Evolutionary conservation across 1,139 yeast genomes (phyloP).

Genomic region (Keqinozyma sinolaborantium): DNA sequence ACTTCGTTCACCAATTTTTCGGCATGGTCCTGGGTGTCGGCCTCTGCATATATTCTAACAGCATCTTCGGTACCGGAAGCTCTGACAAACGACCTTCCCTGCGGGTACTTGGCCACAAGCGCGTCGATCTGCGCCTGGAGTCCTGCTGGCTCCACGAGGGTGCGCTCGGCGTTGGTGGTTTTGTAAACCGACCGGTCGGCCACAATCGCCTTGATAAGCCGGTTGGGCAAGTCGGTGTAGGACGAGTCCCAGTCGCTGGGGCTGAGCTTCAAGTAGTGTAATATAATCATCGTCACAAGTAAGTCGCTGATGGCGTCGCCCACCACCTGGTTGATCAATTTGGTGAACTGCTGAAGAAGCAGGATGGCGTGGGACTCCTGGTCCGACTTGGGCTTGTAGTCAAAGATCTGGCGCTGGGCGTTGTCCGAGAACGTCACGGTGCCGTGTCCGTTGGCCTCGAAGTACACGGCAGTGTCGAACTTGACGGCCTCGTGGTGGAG

Average conservation of each 20-base stretch:
- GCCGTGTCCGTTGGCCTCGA: constrained; percentile 99
- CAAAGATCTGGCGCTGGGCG: constrained; percentile 37
- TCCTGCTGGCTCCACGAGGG: constrained; percentile 71
- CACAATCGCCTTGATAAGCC: constrained; percentile 75
- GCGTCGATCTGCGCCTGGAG: constrained; percentile 72
- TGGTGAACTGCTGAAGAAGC: constrained; percentile 54
- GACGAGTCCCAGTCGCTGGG: constrained; percentile 75
- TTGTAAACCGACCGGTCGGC: constrained; percentile 74
- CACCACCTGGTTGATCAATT: constrained; percentile 88
- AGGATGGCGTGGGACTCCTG: constrained; percentile 40
- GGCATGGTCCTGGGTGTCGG: constrained; percentile 42
- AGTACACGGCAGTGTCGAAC: constrained; percentile 89
- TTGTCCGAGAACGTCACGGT: constrained; percentile 78
- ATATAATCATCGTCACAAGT: constrained; percentile 67
- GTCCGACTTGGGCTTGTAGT: constrained; percentile 18
- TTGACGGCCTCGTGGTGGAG: constrained; percentile 83
- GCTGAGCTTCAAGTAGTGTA: constrained; percentile 49
- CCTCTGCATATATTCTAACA: constrained; percentile 93
- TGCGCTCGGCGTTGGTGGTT: constrained; percentile 90
- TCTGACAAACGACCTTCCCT: constrained; percentile 88
- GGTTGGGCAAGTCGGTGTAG: constrained; percentile 85
- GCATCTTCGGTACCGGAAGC: constrained; percentile 99
- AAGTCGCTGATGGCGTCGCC: constrained; percentile 96
- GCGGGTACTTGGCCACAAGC: constrained; percentile 50
- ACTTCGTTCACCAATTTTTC: constrained; percentile 31